Percentiles rank a stretch among this genome's conserved stretches.
These are phyloP conservation scores for Boletus subcaerulescens DNA, from an alignment of 768 basidiomycete genomes.

Conservation along the genomic window DNA sequence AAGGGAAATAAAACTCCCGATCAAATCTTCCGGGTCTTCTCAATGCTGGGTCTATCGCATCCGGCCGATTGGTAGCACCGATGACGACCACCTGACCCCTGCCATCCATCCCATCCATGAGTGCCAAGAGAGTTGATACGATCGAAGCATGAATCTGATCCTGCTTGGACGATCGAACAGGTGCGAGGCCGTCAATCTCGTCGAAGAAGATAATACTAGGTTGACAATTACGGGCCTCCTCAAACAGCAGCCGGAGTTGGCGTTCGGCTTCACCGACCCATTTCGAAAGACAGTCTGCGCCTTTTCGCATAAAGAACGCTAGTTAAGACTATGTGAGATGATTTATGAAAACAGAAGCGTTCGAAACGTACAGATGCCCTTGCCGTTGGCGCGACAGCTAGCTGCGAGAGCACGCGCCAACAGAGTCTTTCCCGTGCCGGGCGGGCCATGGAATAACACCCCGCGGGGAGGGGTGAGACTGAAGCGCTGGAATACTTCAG, in stretches of 20 bases:
- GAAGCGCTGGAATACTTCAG: slow-evolving; percentile 94
- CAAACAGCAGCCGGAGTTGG: slow-evolving; percentile 90
- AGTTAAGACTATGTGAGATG: not conserved
- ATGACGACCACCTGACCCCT: slow-evolving; percentile 97
- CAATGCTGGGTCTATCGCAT: slow-evolving; percentile 96
- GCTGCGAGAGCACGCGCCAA: slow-evolving; percentile 93
- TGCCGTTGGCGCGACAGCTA: slow-evolving; percentile 82
- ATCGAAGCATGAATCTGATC: slow-evolving; percentile 99
- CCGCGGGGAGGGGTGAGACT: slow-evolving; percentile 93
- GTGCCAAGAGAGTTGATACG: slow-evolving; percentile 89
- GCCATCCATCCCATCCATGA: slow-evolving; percentile 99
- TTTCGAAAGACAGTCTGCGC: slow-evolving; percentile 95
- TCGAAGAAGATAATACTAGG: slow-evolving; percentile 99
- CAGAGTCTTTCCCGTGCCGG: slow-evolving; percentile 97
- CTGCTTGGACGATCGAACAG: slow-evolving; percentile 96
- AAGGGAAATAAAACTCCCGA: slow-evolving; percentile 94
- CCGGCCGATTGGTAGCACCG: slow-evolving; percentile 95
- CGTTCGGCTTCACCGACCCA: slow-evolving; percentile 99
- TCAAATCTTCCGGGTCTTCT: slow-evolving; percentile 94
- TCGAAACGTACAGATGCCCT: slow-evolving; percentile 74
- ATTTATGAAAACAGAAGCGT: not conserved
- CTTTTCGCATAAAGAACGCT: slow-evolving; percentile 99
- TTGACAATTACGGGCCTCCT: slow-evolving; percentile 89
- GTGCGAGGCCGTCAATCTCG: slow-evolving; percentile 98
- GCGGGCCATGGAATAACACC: slow-evolving; percentile 96